Evolutionary conservation across 345 rosid genomes (phyloP), one percentile per base, ranked within the genome.

Genomic region (Moricandia arvensis): DNA sequence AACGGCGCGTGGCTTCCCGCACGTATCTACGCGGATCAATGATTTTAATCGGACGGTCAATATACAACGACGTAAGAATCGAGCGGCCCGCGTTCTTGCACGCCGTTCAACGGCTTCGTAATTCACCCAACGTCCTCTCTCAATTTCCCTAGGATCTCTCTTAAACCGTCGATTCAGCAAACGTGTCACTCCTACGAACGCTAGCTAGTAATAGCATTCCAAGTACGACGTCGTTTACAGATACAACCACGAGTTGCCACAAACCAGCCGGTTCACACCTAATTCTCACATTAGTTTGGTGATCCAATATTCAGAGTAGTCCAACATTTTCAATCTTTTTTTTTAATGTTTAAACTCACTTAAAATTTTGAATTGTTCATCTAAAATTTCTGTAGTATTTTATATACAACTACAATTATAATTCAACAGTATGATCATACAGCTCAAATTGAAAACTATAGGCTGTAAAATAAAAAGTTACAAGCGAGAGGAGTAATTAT

Each of bases 81-180:
- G 87, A 84, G 86, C 33, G 80, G 81, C 86, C 84, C 85, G 87
- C 89, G 78, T 33, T 69, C 18, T 47, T 58, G 83, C 88, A 71
- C 89, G 66, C 51, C 35, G 51, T 85, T 80, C 85, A 11, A 79
- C 59, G 71, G 70, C 84, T 82, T 85, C 77, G 90, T 84, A 79
- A 83, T 80, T 81, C 76, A 74, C 74, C 74, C 16, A 80, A 60
- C 85, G 76, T 83, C 83, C 79, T 75, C 72, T 80, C 78, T 78
- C 69, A 68, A 80, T 66, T 79, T 33, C 71, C 81, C 78, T 59
- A 54, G 54, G 74, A 73, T 68, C 71, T 63, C 47, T 73, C 75
- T 24, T 24, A 33, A 49, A 18, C 82, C 78, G 78, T 79, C 67
- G 82, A 73, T 62, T 73, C 2, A 5, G 0, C 2, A 10, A 29